A percentile compares a stretch with the other conserved stretches of the same genome.
Evolutionary conservation across 805 yeast species (phyloP).

Genomic region (Maudiozyma barnettii): DNA sequence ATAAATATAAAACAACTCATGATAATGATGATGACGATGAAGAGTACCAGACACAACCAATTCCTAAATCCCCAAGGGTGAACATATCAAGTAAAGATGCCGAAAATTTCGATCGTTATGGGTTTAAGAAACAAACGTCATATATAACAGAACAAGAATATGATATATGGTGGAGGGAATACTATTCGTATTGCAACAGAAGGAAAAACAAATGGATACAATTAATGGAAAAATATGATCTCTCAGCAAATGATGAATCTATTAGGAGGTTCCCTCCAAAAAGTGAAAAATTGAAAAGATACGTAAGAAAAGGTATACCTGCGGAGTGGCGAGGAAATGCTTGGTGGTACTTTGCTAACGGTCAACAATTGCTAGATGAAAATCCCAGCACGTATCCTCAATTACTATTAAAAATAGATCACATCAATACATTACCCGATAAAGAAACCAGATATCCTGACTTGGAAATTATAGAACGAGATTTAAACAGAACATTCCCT

Average conservation of each 20-base stretch:
- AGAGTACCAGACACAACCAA: slow-evolving; percentile 6
- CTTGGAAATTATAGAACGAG: slow-evolving; percentile 89
- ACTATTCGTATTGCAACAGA: slow-evolving; percentile 51
- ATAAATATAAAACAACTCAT: background rate
- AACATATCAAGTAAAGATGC: background rate
- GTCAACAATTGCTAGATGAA: slow-evolving; percentile 59
- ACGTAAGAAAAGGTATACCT: slow-evolving; percentile 86
- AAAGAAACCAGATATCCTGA: slow-evolving; percentile 32
- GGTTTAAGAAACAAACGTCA: slow-evolving; percentile 62
- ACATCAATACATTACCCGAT: slow-evolving; percentile 5
- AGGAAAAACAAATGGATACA: slow-evolving; percentile 71
- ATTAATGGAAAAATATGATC: slow-evolving; percentile 59
- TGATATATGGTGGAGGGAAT: slow-evolving; percentile 66
- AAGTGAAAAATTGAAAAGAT: slow-evolving; percentile 69
- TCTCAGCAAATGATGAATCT: slow-evolving; percentile 36
- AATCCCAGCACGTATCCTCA: slow-evolving; percentile 67
- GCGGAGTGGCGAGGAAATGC: slow-evolving; percentile 97
- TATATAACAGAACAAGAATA: slow-evolving; percentile 48
- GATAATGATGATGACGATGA: slow-evolving; percentile 3
- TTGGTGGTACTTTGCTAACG: slow-evolving; percentile 92
- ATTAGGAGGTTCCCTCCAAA: slow-evolving; percentile 69
- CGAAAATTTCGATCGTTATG: slow-evolving; percentile 62
- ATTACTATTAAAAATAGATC: slow-evolving; percentile 54
- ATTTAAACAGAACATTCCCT: slow-evolving; percentile 88
- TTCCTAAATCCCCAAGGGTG: background rate